Evolutionary conservation across 2,329 filamentous ascomycete genomes (phyloP).

Genomic region (Ceratocystis destructans): DNA sequence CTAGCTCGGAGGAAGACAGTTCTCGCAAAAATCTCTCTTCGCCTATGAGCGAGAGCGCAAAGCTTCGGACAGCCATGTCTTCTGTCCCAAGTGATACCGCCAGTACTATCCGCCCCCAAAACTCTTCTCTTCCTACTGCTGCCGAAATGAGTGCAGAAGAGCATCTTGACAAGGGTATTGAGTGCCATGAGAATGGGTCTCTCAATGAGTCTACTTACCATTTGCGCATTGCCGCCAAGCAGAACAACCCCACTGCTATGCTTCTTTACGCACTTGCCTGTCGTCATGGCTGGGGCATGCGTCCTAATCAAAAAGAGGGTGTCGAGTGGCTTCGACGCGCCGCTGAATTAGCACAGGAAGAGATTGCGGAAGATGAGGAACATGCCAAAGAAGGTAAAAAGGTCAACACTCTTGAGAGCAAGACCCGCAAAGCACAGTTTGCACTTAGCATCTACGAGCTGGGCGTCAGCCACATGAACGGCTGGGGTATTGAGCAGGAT

Average conservation of each 20-base stretch:
- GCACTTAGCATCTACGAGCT: conserved; percentile 92
- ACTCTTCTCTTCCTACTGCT: conserved; percentile 39
- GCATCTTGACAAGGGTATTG: conserved; percentile 79
- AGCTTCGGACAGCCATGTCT: conserved; percentile 35
- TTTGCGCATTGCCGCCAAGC: conserved; percentile 72
- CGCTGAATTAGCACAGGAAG: conserved; percentile 66
- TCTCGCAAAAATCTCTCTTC: conserved; percentile 33
- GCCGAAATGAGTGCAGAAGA: conserved; percentile 70
- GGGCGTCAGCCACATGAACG: conserved; percentile 93
- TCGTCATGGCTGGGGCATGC: conserved; percentile 95
- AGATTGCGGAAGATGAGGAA: conserved; percentile 71
- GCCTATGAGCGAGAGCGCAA: conserved; percentile 27
- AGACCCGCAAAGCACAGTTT: conserved; percentile 81
- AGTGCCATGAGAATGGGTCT: conserved; percentile 74
- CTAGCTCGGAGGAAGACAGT: conserved; percentile 39
- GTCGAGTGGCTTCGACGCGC: conserved; percentile 87
- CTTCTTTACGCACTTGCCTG: conserved; percentile 89
- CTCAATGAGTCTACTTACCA: conserved; percentile 94
- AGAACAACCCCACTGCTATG: conserved; percentile 86
- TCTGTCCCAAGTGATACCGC: conserved; percentile 36
- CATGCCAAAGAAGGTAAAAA: conserved; percentile 47
- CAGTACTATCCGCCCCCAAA: conserved; percentile 35
- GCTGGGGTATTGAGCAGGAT: conserved; percentile 93
- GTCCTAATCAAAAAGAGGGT: conserved; percentile 76
- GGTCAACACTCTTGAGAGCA: conserved; percentile 55